Evolutionary conservation across 2,329 filamentous ascomycete species (phyloP).

Genomic region (Plectosphaerella sp.): DNA sequence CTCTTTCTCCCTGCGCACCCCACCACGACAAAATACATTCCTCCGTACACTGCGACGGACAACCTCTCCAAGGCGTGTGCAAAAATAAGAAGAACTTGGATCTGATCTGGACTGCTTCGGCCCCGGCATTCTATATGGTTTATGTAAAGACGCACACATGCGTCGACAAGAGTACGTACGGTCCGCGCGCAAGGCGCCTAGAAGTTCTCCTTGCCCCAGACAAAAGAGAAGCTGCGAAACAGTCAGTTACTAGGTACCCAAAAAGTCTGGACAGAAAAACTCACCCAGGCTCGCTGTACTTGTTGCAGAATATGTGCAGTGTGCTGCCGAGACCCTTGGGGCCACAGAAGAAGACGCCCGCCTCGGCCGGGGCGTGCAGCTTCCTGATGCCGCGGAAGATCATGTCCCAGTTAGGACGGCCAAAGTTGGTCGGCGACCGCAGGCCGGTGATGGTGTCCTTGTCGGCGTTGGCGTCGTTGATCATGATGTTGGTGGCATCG

Average conservation of each 20-base stretch:
- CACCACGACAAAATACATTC: too few relatives aligned
- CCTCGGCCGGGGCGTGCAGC: slow-evolving; percentile 68
- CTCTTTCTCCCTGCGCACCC: too few relatives aligned
- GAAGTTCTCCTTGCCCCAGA: slow-evolving; percentile 69
- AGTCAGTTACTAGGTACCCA: slow-evolving; percentile 13
- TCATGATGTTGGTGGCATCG: slow-evolving; percentile 88
- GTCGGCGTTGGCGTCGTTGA: slow-evolving; percentile 81
- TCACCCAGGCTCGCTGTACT: slow-evolving; percentile 78
- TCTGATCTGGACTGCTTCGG: neutral
- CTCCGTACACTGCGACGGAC: too few relatives aligned
- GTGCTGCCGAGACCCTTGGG: slow-evolving; percentile 74
- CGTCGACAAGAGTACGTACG: slow-evolving; percentile 24
- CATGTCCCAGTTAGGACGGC: slow-evolving; percentile 85
- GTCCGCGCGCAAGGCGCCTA: slow-evolving; percentile 30
- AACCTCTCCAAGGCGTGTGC: too few relatives aligned
- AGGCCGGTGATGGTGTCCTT: slow-evolving; percentile 82
- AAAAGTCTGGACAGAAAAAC: slow-evolving; percentile 20
- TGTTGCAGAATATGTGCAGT: slow-evolving; percentile 80
- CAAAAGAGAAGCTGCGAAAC: slow-evolving; percentile 52
- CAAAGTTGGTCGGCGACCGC: slow-evolving; percentile 78
- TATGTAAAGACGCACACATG: neutral
- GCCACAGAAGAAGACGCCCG: slow-evolving; percentile 81
- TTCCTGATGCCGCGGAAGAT: slow-evolving; percentile 81
- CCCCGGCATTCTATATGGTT: neutral
- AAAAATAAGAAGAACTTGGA: too few relatives aligned